Base-by-base conservation (phyloP, 371 early-diverging fungal genomes). In the Rhizomucor pusillus region DNA sequence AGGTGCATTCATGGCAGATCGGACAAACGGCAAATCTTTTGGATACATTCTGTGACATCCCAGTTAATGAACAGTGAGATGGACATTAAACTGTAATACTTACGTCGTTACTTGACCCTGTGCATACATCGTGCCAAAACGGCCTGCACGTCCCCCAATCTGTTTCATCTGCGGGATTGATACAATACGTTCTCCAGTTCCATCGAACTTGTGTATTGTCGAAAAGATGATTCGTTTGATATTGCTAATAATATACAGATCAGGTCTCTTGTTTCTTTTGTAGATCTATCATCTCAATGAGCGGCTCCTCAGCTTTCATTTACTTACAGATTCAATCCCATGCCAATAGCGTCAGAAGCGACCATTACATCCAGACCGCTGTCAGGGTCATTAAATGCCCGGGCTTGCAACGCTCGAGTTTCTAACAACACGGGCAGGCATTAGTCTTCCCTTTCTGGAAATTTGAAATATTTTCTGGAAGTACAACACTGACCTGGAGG, bases 321-420 rank as follows among this genome's bases (percentile, higher is more conserved):
- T 22, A 69, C 82, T 62, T 75, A 87, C 89, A 98, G 57, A 63
- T 98, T 97, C 4, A 97, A 75, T 0, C 98, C 98, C 97, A 98
- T 97, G 24, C 98, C 98, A 40, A 98, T 84, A 0, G 98, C 98
- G 74, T 98, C 98, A 43, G 92, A 91, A 5, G 97, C 95, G 12
- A 98, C 92, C 16, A 98, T 65, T 1, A 97, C 89, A 57, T 93
- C 87, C 54, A 88, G 86, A 10, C 77, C 87, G 47, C 83, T 83
- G n/a, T 79, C 59, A 1, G 89, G 88, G 50, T 91, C 91, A 63
- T 98, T 98, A 59, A 98, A 98, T 24, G 90, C 69, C 50, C 78
- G 75, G 5, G 98, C 98, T 75, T 98, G 97, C 47, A 85, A 69
- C 5, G 91, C 83, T 18, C 97, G 82, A 29, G 91, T 88, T 71